Evolutionary conservation across 116 monocot species (phyloP).

Genomic region (Dioscorea cayenensis): DNA sequence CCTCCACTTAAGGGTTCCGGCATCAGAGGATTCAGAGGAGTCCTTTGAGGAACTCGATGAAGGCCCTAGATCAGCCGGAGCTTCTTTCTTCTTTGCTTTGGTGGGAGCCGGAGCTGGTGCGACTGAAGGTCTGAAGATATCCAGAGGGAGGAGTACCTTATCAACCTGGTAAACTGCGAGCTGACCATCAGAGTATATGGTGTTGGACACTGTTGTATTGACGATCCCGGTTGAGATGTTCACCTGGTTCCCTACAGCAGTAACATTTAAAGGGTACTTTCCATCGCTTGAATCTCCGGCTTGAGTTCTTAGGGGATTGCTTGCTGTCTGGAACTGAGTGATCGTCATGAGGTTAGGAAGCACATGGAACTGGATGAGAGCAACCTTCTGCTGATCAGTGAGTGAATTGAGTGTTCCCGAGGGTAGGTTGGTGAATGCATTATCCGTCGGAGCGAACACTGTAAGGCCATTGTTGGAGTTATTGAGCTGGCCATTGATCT

Average conservation of each 20-base stretch:
- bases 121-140: constrained; percentile 39
- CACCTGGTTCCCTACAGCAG: constrained; percentile 51
- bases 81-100: constrained; percentile 18
- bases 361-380: constrained; percentile 74
- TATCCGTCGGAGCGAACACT: constrained; percentile 80
- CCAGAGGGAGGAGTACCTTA: constrained; percentile 63
- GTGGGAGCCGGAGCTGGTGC: constrained; percentile 37
- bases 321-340: constrained; percentile 70
- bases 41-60: constrained; percentile 9
- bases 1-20: constrained; percentile 7
- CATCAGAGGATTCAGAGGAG: constrained; percentile 24
- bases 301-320: constrained; percentile 86
- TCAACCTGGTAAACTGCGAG: constrained; percentile 80
- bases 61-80: constrained; percentile 15
- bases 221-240: constrained; percentile 78
- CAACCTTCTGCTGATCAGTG: constrained; percentile 71
- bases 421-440: constrained; percentile 65
- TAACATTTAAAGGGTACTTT: constrained; percentile 66
- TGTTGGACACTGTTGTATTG: constrained; percentile 57
- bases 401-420: constrained; percentile 85
- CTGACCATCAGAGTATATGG: constrained; percentile 43
- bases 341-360: constrained; percentile 33
- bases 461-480: constrained; percentile 63
- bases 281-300: constrained; percentile 52
- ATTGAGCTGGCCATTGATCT: constrained; percentile 82